These are phyloP conservation scores for Radiomyces spectabilis DNA, from an alignment of 192 early-diverging fungal species.

Conservation along the genomic window DNA sequence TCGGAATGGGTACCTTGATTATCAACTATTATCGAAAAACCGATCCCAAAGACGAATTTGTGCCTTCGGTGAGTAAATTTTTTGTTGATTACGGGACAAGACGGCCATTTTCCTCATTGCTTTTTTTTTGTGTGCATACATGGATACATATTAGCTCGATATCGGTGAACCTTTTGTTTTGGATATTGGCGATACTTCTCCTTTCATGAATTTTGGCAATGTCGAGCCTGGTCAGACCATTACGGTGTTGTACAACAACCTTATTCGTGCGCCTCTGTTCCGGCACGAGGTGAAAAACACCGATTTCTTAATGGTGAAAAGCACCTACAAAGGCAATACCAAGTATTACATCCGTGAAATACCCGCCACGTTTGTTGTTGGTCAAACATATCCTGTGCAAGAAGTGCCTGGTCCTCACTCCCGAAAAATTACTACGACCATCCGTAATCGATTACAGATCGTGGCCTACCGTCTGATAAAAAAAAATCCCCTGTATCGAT, in stretches of 20 bases:
- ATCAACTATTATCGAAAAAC: slow-evolving; percentile 95
- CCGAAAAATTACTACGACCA: slow-evolving; percentile 79
- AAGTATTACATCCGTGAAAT: slow-evolving; percentile 87
- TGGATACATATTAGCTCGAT: slow-evolving; percentile 44
- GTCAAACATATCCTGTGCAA: slow-evolving; percentile 89
- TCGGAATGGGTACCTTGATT: slow-evolving; percentile 91
- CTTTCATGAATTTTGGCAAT: slow-evolving; percentile 93
- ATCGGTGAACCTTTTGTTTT: slow-evolving; percentile 82
- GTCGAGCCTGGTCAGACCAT: slow-evolving; percentile 86
- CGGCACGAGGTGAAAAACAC: slow-evolving; percentile 57
- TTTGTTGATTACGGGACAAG: too few species aligned
- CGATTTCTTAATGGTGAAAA: slow-evolving; percentile 82
- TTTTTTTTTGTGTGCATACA: too few species aligned
- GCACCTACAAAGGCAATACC: slow-evolving; percentile 67
- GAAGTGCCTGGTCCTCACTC: slow-evolving; percentile 95
- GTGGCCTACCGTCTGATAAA: slow-evolving; percentile 83
- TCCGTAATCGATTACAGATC: slow-evolving; percentile 84
- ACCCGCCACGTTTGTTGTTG: slow-evolving; percentile 74
- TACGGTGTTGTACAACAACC: slow-evolving; percentile 87
- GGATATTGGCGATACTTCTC: slow-evolving; percentile 85
- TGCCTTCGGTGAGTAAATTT: slow-evolving; percentile 55
- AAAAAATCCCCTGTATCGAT: slow-evolving; percentile 62
- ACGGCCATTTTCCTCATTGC: too few species aligned
- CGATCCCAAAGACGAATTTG: slow-evolving; percentile 67
- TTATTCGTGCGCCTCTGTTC: slow-evolving; percentile 91